phyloP scores from a whole-genome alignment of 306 rosid species.

The Trifolium pratense region DNA sequence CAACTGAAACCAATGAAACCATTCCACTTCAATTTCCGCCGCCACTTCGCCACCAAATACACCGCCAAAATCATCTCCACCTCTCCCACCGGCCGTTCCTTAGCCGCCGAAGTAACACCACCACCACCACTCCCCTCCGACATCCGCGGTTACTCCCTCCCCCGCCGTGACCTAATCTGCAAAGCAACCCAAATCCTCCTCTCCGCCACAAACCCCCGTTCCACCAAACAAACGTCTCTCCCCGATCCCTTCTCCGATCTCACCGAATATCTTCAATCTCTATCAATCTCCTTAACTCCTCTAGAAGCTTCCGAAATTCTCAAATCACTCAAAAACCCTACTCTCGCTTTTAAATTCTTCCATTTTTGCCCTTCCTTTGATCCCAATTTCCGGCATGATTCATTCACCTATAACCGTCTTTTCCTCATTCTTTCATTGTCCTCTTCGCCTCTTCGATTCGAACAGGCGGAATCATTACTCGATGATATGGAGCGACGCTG shows the following conservation, averaged over 20 bases:
- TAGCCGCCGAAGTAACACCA: conserved; percentile 72
- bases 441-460: conserved; percentile 55
- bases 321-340: conserved; percentile 64
- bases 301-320: conserved; percentile 89
- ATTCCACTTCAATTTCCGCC: conserved; percentile 35
- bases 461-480: conserved; percentile 59
- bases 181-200: conserved; percentile 79
- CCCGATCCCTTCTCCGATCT: conserved; percentile 80
- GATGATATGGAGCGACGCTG: conserved; percentile 60
- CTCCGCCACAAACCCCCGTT: conserved; percentile 31
- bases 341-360: conserved; percentile 76
- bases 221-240: conserved; percentile 27
- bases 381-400: conserved; percentile 69
- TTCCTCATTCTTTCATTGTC: conserved; percentile 84
- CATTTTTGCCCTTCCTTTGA: conserved; percentile 72
- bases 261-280: conserved; percentile 65
- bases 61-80: conserved; percentile 81
- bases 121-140: conserved; percentile 68
- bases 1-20: conserved; percentile 41
- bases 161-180: conserved; percentile 83
- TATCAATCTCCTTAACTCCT: conserved; percentile 67
- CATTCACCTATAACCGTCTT: conserved; percentile 78
- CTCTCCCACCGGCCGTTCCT: conserved; percentile 70
- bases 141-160: conserved; percentile 72
- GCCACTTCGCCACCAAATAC: conserved; percentile 76